Conservation (phyloP, 1,139 yeast species). For the Sugiyamaella grinbergsii region DNA sequence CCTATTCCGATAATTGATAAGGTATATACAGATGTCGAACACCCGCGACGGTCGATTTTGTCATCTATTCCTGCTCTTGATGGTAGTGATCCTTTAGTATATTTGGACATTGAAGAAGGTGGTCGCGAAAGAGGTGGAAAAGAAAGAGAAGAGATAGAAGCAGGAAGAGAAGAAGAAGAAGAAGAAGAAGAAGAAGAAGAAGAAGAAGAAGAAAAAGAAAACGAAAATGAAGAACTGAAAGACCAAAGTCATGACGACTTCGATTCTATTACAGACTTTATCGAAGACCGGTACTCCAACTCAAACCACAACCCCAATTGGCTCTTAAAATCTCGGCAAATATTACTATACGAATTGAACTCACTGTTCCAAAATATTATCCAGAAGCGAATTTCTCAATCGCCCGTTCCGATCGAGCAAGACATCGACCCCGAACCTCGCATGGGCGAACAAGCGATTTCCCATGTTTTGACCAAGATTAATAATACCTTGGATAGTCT, state of each 20-base stretch:
- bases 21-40: slow-evolving; percentile 20
- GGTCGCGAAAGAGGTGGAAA: not conserved
- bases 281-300: not conserved
- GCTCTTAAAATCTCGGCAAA: slow-evolving; percentile 22
- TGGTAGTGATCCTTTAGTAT: slow-evolving; percentile 8
- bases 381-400: slow-evolving; percentile 27
- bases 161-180: not conserved
- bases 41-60: slow-evolving; percentile 11
- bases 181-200: not conserved
- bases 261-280: slow-evolving; percentile 1
- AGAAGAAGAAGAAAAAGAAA: not conserved
- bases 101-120: not conserved
- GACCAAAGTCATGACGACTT: not conserved
- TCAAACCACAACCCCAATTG: not conserved
- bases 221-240: not conserved
- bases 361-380: slow-evolving; percentile 31
- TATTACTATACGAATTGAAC: slow-evolving; percentile 30
- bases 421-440: slow-evolving; percentile 27
- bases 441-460: slow-evolving; percentile 29
- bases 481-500: slow-evolving; percentile 4
- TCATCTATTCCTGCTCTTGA: slow-evolving; percentile 8
- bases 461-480: slow-evolving; percentile 3
- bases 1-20: slow-evolving; percentile 25
- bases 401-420: slow-evolving; percentile 21
- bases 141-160: not conserved